A percentile compares a stretch with the other conserved stretches of the same genome.
These are phyloP conservation scores for Solanum chacoense DNA, from an alignment of 305 asterid species.

Conservation along the genomic window DNA sequence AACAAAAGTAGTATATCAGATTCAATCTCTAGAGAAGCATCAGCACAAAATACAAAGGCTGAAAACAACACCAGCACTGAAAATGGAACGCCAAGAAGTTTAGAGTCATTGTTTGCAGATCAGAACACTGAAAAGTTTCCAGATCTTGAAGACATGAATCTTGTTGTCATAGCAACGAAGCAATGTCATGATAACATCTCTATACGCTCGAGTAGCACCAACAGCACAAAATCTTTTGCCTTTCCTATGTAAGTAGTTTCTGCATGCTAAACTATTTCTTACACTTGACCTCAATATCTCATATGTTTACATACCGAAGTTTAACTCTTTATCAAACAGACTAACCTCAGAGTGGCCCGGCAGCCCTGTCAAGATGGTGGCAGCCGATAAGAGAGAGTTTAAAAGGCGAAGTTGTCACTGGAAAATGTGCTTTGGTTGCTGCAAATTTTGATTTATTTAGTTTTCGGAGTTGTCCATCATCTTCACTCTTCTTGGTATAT, in stretches of 20 bases:
- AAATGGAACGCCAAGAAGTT: neutral
- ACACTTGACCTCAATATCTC: neutral
- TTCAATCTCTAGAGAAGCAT: neutral
- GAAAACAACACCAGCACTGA: neutral
- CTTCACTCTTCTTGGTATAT: neutral
- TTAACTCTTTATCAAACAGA: slow-evolving; percentile 3
- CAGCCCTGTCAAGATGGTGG: slow-evolving; percentile 16
- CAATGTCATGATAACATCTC: slow-evolving; percentile 12
- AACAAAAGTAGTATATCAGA: neutral
- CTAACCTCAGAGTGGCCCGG: slow-evolving; percentile 12
- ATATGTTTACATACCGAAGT: neutral
- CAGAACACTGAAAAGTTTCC: neutral
- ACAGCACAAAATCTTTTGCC: slow-evolving; percentile 20
- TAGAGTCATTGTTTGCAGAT: neutral
- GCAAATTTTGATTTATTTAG: neutral
- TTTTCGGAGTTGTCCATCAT: neutral
- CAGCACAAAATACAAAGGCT: neutral
- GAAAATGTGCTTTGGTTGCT: slow-evolving; percentile 8
- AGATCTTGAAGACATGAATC: neutral
- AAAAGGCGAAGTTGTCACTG: slow-evolving; percentile 1
- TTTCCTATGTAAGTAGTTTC: slow-evolving; percentile 19
- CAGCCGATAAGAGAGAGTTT: neutral
- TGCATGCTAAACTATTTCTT: neutral
- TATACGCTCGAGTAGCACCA: slow-evolving; percentile 18
- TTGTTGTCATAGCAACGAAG: neutral